Evolutionary conservation across 1,139 yeast genomes (phyloP), one percentile per base, ranked within the genome.

Genomic region (Saccharomyces hybrid): DNA sequence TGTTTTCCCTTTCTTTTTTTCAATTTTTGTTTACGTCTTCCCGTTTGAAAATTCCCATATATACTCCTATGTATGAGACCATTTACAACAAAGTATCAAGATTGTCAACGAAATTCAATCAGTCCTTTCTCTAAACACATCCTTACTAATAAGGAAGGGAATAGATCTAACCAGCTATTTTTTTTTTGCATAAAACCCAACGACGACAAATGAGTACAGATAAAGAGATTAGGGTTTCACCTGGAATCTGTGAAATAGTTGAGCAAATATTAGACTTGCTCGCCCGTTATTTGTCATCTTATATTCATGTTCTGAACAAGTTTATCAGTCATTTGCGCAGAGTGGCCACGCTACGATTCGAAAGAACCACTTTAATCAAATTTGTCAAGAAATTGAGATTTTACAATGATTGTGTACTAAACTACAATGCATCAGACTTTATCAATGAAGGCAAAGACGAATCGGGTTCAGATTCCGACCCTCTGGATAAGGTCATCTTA

Each of bases 351-450:
- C 51, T 69, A 46, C 62, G 66, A 42, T 66, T 64, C 51, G 72
- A 69, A 53, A 62, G 73, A 55, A 63, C 68, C n/a, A 60, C 65
- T 11, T 54, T 69, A 57, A 69, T 69, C 52, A 69, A 69, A 55
- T 66, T 60, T 52, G 72, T 69, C 14, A 69, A 69, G 59, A 69
- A 69, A 53, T 51, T 69, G 42, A 60, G 73, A 53, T 69, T 65
- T 49, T 62, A 64, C 53, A 67, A 67, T 49, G 70, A 67, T 38
- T 54, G 59, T 12, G 49, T 68, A 48, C 49, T 57, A n/a, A 52
- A 49, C 11, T 58, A 58, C 38, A 54, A 59, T 32, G 47, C 62
- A 8, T 47, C 49, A 2, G 44, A 50, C 8, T 54, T 55, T n/a
- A 48, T 57, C n/a, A 44, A 49, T 9, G 52, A 51, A 8, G 54